Evolutionary conservation across 2,329 filamentous ascomycete species (phyloP).

Genomic region (Diaporthe citri): DNA sequence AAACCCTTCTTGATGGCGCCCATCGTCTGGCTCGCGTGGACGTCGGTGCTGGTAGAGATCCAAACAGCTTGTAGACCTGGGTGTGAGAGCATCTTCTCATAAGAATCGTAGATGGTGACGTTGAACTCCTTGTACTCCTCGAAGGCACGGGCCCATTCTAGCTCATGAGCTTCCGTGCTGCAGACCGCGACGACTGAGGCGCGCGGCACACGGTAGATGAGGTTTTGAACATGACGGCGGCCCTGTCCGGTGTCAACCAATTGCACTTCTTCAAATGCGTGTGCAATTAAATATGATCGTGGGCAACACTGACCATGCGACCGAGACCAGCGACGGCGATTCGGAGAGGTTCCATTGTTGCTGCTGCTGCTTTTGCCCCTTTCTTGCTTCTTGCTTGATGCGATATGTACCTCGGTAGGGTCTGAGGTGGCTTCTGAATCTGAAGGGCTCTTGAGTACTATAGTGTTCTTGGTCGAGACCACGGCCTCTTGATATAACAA

Average conservation of each 20-base stretch:
- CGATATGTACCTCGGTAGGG: not conserved
- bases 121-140: conserved; percentile 54
- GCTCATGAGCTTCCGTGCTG: conserved; percentile 27
- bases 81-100: conserved; percentile 59
- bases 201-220: conserved; percentile 41
- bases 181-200: not conserved
- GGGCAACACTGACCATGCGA: conserved; percentile 59
- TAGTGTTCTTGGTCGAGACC: not conserved
- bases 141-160: conserved; percentile 58
- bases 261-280: not conserved
- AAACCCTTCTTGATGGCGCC: conserved; percentile 65
- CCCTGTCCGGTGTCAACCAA: not conserved
- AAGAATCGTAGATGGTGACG: conserved; percentile 59
- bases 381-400: not conserved
- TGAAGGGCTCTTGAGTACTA: not conserved
- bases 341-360: conserved; percentile 46
- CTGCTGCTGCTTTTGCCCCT: too few species aligned
- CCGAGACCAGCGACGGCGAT: conserved; percentile 63
- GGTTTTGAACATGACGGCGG: conserved; percentile 60
- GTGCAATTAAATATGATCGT: not conserved
- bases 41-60: conserved; percentile 59
- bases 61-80: conserved; percentile 57
- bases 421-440: not conserved
- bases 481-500: not conserved
- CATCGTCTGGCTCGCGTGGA: conserved; percentile 69